phyloP scores from a whole-genome alignment of 2,329 filamentous ascomycete genomes.

The Geoglossum cookeanum region DNA sequence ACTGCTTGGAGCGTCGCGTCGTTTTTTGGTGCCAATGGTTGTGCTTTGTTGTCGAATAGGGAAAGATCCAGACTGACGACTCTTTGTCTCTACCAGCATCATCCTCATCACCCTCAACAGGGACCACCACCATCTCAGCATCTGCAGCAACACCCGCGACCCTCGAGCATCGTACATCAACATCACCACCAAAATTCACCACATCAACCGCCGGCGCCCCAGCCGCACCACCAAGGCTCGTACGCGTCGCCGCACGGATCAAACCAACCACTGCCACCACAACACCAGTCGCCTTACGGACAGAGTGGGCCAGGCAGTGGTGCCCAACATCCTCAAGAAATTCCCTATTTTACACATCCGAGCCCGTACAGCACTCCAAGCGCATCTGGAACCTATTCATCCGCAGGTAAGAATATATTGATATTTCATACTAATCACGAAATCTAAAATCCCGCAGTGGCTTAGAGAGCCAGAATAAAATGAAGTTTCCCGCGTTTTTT shows the following conservation, averaged over 20 bases:
- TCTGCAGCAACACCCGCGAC: slow-evolving; percentile 49
- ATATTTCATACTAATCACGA: background rate
- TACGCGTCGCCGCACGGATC: slow-evolving; percentile 40
- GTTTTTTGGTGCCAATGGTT: slow-evolving; percentile 1
- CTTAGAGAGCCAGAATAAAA: background rate
- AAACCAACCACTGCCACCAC: slow-evolving; percentile 25
- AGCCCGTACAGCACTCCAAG: slow-evolving; percentile 71
- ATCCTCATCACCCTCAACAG: slow-evolving; percentile 54
- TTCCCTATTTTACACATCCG: slow-evolving; percentile 57
- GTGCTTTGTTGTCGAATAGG: slow-evolving; percentile 2
- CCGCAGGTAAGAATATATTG: slow-evolving; percentile 47
- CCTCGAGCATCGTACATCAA: slow-evolving; percentile 53
- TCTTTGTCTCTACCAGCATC: slow-evolving; percentile 36
- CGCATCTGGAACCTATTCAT: slow-evolving; percentile 66
- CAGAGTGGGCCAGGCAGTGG: slow-evolving; percentile 17
- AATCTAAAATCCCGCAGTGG: background rate
- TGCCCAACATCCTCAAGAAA: slow-evolving; percentile 20
- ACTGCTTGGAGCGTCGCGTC: background rate
- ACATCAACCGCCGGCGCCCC: slow-evolving; percentile 37
- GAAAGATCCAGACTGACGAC: slow-evolving; percentile 1
- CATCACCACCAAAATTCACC: slow-evolving; percentile 38
- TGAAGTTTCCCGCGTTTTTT: no score
- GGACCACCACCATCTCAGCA: slow-evolving; percentile 45
- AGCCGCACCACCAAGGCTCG: slow-evolving; percentile 41
- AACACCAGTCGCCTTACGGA: slow-evolving; percentile 44